Percentiles rank a stretch among this genome's conserved stretches.
phyloP scores from a whole-genome alignment of 768 basidiomycete genomes.

The Lactarius deliciosus region DNA sequence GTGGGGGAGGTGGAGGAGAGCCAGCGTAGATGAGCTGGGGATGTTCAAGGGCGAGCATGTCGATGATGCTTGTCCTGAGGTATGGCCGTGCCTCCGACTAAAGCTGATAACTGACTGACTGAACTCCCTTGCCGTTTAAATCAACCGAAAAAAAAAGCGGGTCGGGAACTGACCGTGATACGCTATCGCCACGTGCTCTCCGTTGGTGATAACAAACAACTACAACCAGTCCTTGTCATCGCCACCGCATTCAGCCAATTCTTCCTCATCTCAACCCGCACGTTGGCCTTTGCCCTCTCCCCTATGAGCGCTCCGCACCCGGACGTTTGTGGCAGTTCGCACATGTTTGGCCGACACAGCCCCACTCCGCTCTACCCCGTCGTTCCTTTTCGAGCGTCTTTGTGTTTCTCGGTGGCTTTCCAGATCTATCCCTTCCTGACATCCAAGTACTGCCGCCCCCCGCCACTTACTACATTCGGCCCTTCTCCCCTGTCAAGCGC shows the following conservation, averaged over 20 bases:
- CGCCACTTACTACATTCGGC: neutral
- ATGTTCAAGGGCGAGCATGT: conserved; percentile 54
- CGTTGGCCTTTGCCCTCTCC: neutral
- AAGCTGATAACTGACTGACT: neutral
- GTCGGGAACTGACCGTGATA: neutral
- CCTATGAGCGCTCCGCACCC: conserved; percentile 4
- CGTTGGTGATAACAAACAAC: neutral
- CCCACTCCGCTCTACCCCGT: neutral
- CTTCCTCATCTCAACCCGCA: neutral
- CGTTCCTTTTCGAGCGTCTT: neutral
- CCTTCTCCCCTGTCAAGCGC: neutral
- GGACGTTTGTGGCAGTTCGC: neutral
- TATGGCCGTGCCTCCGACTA: neutral
- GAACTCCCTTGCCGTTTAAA: neutral
- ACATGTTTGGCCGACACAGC: conserved; percentile 11
- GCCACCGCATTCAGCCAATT: neutral
- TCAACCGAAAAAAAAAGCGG: conserved; percentile 11
- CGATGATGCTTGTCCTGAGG: conserved; percentile 14
- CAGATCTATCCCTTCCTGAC: conserved; percentile 9
- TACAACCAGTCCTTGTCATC: neutral
- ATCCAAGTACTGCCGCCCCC: neutral
- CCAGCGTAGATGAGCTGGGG: conserved; percentile 33
- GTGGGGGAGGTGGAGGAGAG: conserved; percentile 18
- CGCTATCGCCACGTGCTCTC: conserved; percentile 13
- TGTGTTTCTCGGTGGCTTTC: conserved; percentile 12